Evolutionary conservation across 2,329 filamentous ascomycete genomes (phyloP), one percentile per base, ranked within the genome.

Genomic region (Scedosporium boydii): DNA sequence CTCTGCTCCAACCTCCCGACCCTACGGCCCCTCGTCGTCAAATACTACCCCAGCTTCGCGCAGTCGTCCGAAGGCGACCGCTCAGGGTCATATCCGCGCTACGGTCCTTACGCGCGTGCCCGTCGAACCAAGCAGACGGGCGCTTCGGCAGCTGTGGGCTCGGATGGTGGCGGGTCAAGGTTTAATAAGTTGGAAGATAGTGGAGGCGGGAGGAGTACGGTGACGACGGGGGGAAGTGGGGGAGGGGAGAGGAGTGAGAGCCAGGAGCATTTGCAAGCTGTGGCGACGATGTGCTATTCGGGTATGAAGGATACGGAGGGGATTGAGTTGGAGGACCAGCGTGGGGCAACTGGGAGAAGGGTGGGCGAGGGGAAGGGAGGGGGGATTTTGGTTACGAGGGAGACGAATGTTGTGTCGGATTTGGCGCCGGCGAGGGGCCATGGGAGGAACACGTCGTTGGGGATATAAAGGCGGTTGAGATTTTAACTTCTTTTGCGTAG

Each of bases 1-100:
- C 66, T 73, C 21, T 68, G 67, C 60, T 69, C 70, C 14, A 67
- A 65, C 9, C 67, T 73, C 16, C 70, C 70, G 1, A 72, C 71
- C 4, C 66, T 72, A 14, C 70, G 69, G 4, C 71, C 71, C 1
- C 63, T 73, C 34, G 48, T 71, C 21, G 66, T 68, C 53, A 66
- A 61, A 46, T 53, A 68, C 59, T 56, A 70, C 0, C 70, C 70
- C 10, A 60, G 63, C 38, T 59, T 62, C 6, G 66, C 64, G 7
- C 61, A 68, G 26, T 67, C 66, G 1, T 67, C 66, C 6, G 63
- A 59, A 14, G 62, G 27, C 59, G 64, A 62, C 58, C 58, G 63
- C n/a, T 55, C 62, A n/a, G 61, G 38, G 44, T 62, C 62, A 1
- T 69, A 69, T 64, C 56, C 63, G 7, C 58, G 64, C 16, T 68